Evolutionary conservation across 2,329 filamentous ascomycete species (phyloP).

Genomic region (Gremmenia infestans): DNA sequence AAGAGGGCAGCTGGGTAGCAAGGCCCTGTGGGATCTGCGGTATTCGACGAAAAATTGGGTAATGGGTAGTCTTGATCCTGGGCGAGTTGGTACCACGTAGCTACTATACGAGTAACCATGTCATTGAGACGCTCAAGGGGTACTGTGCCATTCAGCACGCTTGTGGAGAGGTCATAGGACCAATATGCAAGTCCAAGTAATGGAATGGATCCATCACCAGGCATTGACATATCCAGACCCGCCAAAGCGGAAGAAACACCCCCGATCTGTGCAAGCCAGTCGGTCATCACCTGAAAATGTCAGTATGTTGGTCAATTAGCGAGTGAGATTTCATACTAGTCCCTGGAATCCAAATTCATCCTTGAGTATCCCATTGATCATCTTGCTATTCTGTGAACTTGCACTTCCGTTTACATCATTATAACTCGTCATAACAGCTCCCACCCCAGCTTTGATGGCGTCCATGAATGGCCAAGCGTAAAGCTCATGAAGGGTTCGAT

Average conservation of each 20-base stretch:
- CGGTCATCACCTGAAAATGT: conserved; percentile 54
- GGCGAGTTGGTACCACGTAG: conserved; percentile 55
- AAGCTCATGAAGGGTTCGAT: conserved; percentile 56
- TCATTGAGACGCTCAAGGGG: conserved; percentile 52
- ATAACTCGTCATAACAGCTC: conserved; percentile 79
- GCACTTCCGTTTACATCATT: conserved; percentile 64
- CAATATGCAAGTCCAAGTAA: conserved; percentile 47
- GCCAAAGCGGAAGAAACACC: conserved; percentile 55
- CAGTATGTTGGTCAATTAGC: neutral
- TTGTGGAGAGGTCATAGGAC: conserved; percentile 49
- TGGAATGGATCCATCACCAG: conserved; percentile 51
- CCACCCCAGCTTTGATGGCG: conserved; percentile 65
- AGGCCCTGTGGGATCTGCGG: conserved; percentile 47
- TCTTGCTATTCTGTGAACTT: conserved; percentile 62
- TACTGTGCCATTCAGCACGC: conserved; percentile 52
- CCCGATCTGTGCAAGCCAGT: conserved; percentile 61
- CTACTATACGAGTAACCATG: conserved; percentile 51
- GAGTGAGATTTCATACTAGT: conserved; percentile 12
- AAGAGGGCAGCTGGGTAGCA: conserved; percentile 54
- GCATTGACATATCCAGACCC: conserved; percentile 68
- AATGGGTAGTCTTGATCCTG: conserved; percentile 53
- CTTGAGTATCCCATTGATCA: conserved; percentile 66
- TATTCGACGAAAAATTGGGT: conserved; percentile 57
- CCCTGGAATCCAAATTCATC: conserved; percentile 72
- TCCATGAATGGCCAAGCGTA: conserved; percentile 55